Base-by-base conservation (phyloP, 345 rosid genomes). In the Firmiana major region DNA sequence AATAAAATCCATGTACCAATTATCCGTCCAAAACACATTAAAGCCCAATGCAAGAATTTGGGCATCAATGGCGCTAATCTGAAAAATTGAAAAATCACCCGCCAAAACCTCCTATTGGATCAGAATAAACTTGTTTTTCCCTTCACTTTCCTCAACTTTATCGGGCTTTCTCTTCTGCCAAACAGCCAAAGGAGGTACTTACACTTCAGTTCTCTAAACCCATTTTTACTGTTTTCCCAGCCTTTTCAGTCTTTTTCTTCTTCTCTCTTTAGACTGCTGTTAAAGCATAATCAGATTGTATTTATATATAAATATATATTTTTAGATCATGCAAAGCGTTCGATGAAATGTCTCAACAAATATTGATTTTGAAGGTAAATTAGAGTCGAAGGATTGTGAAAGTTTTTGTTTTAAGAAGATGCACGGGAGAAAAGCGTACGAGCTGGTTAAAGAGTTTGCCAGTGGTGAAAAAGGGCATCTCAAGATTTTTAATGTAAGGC, bases 381-480 rank as follows among this genome's bases (percentile, higher is more conserved):
- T 62, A 78, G 54, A 75, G 10, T 26, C 59, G 9, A 31, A 46
- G 43, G 9, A 58, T 17, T 40, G 48, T 40, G 17, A 2, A n/a
- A 38, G 34, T 31, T 0, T 31, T 31, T 31, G 34, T 31, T 8
- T 38, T 24, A 8, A 6, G 48, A 59, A 53, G 45, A 88, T 90
- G 94, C 88, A 87, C 55, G 94, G 90, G 43, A 86, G 89, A 75
- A 84, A 86, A 76, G 94, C 85, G 40, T 79, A 84, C 78, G 81
- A 89, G 71, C 73, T 90, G 75, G 83, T 90, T 24, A 88, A 86
- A 75, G 92, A 90, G 63, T 76, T 87, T 31, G 83, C 87, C 1
- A 73, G 74, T 5, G 78, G 89, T 0, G 92, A 90, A 19, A 90
- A 87, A 46, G 91, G 88, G 1, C 91, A 90, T 79, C 83, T 87